Evolutionary conservation across 257 asterid species (phyloP).

Genomic region (Salvia hispanica): DNA sequence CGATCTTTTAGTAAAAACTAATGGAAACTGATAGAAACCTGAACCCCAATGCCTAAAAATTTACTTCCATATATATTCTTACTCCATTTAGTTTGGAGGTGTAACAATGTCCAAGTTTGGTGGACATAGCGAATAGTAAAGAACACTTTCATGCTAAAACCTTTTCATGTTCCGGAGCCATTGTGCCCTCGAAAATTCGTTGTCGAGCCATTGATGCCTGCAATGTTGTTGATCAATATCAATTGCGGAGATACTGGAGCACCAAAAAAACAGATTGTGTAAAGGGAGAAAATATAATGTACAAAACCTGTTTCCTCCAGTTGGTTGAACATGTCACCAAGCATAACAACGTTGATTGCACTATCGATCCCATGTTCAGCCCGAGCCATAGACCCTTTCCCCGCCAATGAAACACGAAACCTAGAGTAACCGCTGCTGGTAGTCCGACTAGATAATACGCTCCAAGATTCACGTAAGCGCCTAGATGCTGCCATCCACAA

Average conservation of each 20-base stretch:
- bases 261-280: not conserved
- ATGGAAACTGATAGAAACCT: not conserved
- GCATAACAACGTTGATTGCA: conserved; percentile 44
- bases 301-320: conserved; percentile 58
- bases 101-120: not conserved
- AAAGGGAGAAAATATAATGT: not conserved
- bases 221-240: not conserved
- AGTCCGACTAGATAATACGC: conserved; percentile 57
- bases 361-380: conserved; percentile 47
- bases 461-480: conserved; percentile 65
- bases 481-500: conserved; percentile 68
- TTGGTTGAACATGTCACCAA: conserved; percentile 46
- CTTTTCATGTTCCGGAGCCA: not conserved
- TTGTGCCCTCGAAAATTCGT: conserved; percentile 30
- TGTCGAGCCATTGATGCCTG: conserved; percentile 44
- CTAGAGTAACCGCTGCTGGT: conserved; percentile 47
- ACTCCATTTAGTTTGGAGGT: not conserved
- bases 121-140: not conserved
- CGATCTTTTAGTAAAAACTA: no score
- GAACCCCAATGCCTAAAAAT: not conserved
- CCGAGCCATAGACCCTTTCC: conserved; percentile 72
- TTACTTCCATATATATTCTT: no score
- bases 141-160: conserved; percentile 2
- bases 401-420: conserved; percentile 42
- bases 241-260: not conserved